These are phyloP conservation scores for Leccinum sublutescens DNA, from an alignment of 768 basidiomycete genomes.

Conservation along the genomic window DNA sequence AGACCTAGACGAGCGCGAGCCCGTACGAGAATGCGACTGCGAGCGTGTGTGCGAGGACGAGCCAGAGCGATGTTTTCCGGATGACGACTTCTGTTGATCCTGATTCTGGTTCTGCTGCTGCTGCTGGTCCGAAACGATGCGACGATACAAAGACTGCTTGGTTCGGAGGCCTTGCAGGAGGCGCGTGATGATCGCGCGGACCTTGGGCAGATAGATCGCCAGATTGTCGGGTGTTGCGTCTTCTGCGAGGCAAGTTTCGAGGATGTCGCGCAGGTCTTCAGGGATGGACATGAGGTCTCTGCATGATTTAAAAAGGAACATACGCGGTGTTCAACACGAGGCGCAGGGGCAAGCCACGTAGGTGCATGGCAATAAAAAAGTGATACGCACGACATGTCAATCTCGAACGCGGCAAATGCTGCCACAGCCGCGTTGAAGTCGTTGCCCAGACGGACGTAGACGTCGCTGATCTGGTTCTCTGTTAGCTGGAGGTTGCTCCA, in stretches of 20 bases:
- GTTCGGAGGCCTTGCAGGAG: conserved; percentile 90
- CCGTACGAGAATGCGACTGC: conserved; percentile 52
- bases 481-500: conserved; percentile 76
- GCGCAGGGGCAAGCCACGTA: background rate
- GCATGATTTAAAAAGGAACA: conserved; percentile 5
- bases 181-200: conserved; percentile 88
- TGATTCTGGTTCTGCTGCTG: conserved; percentile 20
- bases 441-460: conserved; percentile 95
- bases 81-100: background rate
- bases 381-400: conserved; percentile 82
- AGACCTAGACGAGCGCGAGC: conserved; percentile 56
- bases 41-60: conserved; percentile 56
- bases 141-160: conserved; percentile 88
- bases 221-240: conserved; percentile 85
- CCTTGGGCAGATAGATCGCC: conserved; percentile 84
- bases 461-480: conserved; percentile 88
- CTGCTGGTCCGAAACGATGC: conserved; percentile 62
- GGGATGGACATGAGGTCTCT: conserved; percentile 90
- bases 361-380: conserved; percentile 6
- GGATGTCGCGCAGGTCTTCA: conserved; percentile 80
- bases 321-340: conserved; percentile 17
- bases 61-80: conserved; percentile 41
- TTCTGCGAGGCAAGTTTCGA: conserved; percentile 90
- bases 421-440: conserved; percentile 94
- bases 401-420: conserved; percentile 80